phyloP scores from a whole-genome alignment of 1,139 yeast genomes.

The Taphrina pruni region DNA sequence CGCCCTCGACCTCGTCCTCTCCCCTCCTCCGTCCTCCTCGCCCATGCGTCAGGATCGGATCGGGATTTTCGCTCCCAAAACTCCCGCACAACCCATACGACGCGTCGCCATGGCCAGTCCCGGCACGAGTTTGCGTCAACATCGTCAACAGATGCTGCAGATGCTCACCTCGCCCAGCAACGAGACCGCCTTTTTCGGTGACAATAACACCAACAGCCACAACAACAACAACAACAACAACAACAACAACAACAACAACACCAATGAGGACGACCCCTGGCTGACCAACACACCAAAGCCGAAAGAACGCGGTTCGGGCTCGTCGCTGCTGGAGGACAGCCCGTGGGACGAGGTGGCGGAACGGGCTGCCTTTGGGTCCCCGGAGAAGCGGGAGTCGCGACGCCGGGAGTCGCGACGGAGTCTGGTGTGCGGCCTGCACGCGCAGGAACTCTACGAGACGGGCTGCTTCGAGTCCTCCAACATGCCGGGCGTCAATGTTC shows the following conservation, averaged over 20 bases:
- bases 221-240: too few species aligned
- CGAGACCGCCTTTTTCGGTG: conserved; percentile 6
- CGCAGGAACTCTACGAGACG: conserved; percentile 43
- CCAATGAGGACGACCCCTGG: conserved; percentile 36
- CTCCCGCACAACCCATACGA: conserved; percentile 29
- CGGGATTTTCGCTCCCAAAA: conserved; percentile 21
- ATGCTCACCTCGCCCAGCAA: conserved; percentile 54
- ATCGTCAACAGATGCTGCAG: conserved; percentile 49
- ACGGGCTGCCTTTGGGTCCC: conserved; percentile 54
- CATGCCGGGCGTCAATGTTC: conserved; percentile 64
- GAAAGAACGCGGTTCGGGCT: conserved; percentile 46
- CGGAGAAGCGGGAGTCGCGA: conserved; percentile 52
- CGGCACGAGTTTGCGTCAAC: conserved; percentile 48
- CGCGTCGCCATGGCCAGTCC: conserved; percentile 46
- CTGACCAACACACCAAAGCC: conserved; percentile 23
- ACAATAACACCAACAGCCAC: too few species aligned
- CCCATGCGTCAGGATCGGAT: conserved; percentile 30
- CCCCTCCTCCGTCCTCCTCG: conserved; percentile 42
- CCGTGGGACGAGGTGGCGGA: conserved; percentile 56
- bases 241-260: too few species aligned
- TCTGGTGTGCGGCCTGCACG: conserved; percentile 44
- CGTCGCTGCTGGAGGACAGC: conserved; percentile 60
- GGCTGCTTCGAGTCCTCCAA: conserved; percentile 51
- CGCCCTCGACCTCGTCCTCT: conserved; percentile 39
- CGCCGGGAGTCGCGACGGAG: conserved; percentile 50